A percentile compares a stretch with the other conserved stretches of the same genome.
These are phyloP conservation scores for Podaxis rugospora DNA, from an alignment of 768 basidiomycete species.

Conservation along the genomic window DNA sequence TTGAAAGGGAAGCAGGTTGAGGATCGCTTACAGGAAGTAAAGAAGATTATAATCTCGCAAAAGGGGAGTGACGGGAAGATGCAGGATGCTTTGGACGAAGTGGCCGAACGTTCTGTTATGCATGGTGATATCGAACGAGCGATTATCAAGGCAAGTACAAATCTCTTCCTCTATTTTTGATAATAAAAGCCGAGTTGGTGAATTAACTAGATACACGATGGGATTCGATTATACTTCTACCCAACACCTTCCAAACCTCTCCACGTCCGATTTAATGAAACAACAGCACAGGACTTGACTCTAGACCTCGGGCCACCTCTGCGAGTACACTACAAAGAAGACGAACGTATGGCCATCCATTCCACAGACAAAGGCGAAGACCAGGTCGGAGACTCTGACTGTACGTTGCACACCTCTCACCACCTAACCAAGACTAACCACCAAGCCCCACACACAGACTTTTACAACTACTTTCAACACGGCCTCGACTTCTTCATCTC, in stretches of 20 bases:
- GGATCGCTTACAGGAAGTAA: constrained; percentile 72
- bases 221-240: constrained; percentile 66
- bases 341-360: constrained; percentile 84
- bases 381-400: constrained; percentile 45
- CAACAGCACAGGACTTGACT: constrained; percentile 77
- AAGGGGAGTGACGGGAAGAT: constrained; percentile 52
- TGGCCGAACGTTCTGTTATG: constrained; percentile 62
- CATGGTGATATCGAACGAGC: constrained; percentile 65
- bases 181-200: not conserved
- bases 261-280: constrained; percentile 63
- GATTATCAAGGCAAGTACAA: constrained; percentile 54
- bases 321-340: constrained; percentile 81
- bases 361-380: constrained; percentile 34
- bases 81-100: constrained; percentile 71
- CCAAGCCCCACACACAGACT: constrained; percentile 43
- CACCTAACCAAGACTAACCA: not conserved
- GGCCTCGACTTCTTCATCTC: constrained; percentile 86
- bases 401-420: constrained; percentile 30
- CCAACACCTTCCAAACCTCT: constrained; percentile 45
- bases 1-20: constrained; percentile 46
- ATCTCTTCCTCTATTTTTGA: not conserved
- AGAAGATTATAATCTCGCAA: constrained; percentile 69
- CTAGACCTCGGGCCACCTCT: constrained; percentile 78
- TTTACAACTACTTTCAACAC: constrained; percentile 92
- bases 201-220: constrained; percentile 61